Percentiles rank a stretch among this genome's conserved stretches.
Conservation (phyloP, 352 stramenopile species). For the Pythium myriotylum region DNA sequence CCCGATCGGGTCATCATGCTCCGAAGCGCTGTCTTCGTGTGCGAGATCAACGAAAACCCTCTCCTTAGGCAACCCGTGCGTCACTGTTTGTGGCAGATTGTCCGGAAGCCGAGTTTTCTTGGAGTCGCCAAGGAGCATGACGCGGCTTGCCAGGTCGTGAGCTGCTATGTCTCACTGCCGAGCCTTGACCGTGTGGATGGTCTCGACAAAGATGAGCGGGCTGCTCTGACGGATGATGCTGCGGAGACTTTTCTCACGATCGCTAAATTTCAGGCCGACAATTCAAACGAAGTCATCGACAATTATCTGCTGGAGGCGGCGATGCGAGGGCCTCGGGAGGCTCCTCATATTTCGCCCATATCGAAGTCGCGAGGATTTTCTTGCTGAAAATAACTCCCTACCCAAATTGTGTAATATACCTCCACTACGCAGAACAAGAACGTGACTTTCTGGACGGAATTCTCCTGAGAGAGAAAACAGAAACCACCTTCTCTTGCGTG, state of each 20-base stretch:
- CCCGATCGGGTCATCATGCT: slow-evolving; percentile 2
- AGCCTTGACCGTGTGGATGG: neutral
- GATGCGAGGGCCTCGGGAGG: neutral
- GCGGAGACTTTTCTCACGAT: neutral
- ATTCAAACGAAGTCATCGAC: slow-evolving; percentile 4
- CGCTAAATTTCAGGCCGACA: neutral
- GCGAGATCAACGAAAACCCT: neutral
- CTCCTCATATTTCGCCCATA: neutral
- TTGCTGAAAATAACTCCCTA: neutral
- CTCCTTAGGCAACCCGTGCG: neutral
- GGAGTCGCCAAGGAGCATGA: neutral
- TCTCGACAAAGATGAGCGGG: neutral
- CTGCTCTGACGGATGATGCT: neutral
- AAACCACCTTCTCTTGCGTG: too few species aligned
- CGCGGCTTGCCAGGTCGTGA: neutral
- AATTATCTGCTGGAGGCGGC: neutral
- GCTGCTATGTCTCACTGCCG: neutral
- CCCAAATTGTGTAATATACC: too few species aligned
- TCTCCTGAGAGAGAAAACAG: too few species aligned
- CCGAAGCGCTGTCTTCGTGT: slow-evolving; percentile 4
- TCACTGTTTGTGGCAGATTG: slow-evolving; percentile 9
- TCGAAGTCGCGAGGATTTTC: too few species aligned
- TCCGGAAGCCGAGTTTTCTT: neutral
- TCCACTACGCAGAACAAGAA: too few species aligned
- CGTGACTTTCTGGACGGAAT: too few species aligned